Percentiles rank a stretch among this genome's conserved stretches.
phyloP scores from a whole-genome alignment of 495 filamentous ascomycete species.

The Aspergillus indologenus region DNA sequence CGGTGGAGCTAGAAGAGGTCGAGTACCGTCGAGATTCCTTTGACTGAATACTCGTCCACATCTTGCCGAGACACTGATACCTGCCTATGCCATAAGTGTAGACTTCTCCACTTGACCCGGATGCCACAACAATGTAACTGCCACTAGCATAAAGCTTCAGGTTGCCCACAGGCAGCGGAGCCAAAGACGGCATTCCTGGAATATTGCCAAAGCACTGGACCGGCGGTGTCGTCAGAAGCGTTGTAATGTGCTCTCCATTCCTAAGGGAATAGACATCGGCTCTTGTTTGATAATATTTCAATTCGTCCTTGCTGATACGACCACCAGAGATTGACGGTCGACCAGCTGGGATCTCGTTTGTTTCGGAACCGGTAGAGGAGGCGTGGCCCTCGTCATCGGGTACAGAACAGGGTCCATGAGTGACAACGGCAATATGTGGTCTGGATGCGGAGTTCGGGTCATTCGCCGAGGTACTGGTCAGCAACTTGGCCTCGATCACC shows the following conservation, averaged over 20 bases:
- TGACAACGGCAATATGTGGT: slow-evolving; percentile 69
- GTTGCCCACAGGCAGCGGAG: slow-evolving; percentile 65
- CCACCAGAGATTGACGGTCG: slow-evolving; percentile 28
- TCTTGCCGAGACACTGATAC: slow-evolving; percentile 77
- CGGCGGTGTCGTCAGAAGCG: slow-evolving; percentile 59
- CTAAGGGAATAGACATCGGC: slow-evolving; percentile 81
- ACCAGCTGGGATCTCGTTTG: slow-evolving; percentile 31
- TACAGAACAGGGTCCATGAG: slow-evolving; percentile 66
- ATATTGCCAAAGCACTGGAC: slow-evolving; percentile 43
- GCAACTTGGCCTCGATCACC: slow-evolving; percentile 76
- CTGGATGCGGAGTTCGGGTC: slow-evolving; percentile 42
- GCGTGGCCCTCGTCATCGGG: slow-evolving; percentile 33
- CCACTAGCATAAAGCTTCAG: slow-evolving; percentile 66
- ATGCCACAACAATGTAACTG: slow-evolving; percentile 67
- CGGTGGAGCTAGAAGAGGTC: slow-evolving; percentile 53
- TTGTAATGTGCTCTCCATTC: slow-evolving; percentile 62
- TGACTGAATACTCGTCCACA: slow-evolving; percentile 78
- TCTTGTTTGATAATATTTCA: slow-evolving; percentile 70
- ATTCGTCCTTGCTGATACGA: slow-evolving; percentile 31
- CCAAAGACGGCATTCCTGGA: slow-evolving; percentile 39
- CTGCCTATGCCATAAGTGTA: slow-evolving; percentile 68
- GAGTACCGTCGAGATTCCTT: slow-evolving; percentile 47
- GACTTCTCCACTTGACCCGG: slow-evolving; percentile 79
- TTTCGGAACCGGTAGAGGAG: slow-evolving; percentile 39
- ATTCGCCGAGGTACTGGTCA: slow-evolving; percentile 53